A percentile compares a stretch with the other conserved stretches of the same genome.
These are phyloP conservation scores for Anisodus tanguticus DNA, from an alignment of 257 asterid species.

Conservation along the genomic window DNA sequence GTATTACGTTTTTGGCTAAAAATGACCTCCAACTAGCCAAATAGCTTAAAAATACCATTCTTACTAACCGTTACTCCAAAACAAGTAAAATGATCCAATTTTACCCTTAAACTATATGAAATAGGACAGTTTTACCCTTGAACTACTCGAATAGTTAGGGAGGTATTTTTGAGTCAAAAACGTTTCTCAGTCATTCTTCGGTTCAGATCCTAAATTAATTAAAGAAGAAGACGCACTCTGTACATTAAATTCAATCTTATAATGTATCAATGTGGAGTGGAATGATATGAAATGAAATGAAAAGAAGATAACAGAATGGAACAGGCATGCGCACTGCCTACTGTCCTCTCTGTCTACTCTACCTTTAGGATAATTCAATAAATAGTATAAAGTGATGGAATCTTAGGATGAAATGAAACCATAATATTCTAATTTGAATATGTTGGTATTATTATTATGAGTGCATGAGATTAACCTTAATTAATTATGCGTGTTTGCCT, in stretches of 20 bases:
- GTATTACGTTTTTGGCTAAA: too few relatives aligned
- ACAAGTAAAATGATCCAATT: too few relatives aligned
- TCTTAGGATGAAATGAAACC: slow-evolving; percentile 13
- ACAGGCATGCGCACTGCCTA: slow-evolving; percentile 23
- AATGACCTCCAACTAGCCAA: too few relatives aligned
- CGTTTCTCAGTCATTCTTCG: not conserved
- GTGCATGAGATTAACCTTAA: slow-evolving; percentile 22
- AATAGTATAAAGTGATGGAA: slow-evolving; percentile 26
- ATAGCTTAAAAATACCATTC: too few relatives aligned
- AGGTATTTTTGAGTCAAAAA: too few relatives aligned
- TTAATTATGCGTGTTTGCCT: not conserved
- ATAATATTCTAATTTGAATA: not conserved
- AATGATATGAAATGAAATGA: not conserved
- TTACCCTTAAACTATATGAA: too few relatives aligned
- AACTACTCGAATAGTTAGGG: too few relatives aligned
- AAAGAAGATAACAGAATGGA: slow-evolving; percentile 15
- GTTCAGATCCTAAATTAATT: too few relatives aligned
- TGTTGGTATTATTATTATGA: slow-evolving; percentile 23
- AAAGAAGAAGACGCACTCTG: too few relatives aligned
- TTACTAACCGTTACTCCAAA: too few relatives aligned
- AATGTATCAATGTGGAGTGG: slow-evolving; percentile 4
- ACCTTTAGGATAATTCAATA: slow-evolving; percentile 12
- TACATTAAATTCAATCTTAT: too few relatives aligned
- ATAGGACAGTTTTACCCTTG: too few relatives aligned
- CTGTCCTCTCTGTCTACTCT: slow-evolving; percentile 1